Percentiles rank a stretch among this genome's conserved stretches.
phyloP scores from a whole-genome alignment of 805 yeast genomes.

The Yarrowia keelungensis region DNA sequence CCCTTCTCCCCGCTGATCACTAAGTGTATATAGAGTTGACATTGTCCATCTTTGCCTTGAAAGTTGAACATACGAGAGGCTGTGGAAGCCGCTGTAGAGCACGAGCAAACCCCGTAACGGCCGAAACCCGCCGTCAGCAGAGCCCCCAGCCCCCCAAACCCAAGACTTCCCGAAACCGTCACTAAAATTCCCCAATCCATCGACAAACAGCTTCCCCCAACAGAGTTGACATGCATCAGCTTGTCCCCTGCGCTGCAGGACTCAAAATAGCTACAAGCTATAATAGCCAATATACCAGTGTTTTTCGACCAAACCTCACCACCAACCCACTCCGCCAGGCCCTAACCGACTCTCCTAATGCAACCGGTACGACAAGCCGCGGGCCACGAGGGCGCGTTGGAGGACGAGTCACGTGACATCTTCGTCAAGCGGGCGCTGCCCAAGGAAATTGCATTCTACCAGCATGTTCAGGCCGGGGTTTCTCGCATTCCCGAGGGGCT shows the following conservation, averaged over 20 bases:
- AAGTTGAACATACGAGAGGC: constrained; percentile 8
- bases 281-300: constrained; percentile 2
- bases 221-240: constrained; percentile 16
- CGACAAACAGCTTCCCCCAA: not conserved
- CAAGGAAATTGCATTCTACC: constrained; percentile 81
- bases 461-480: constrained; percentile 46
- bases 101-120: not conserved
- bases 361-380: constrained; percentile 62
- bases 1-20: constrained; percentile 12
- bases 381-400: constrained; percentile 84
- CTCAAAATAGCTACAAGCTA: constrained; percentile 30
- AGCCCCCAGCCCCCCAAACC: not conserved
- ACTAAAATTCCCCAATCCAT: not conserved
- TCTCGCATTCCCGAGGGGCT: constrained; percentile 38
- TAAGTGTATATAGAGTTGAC: not conserved
- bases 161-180: not conserved
- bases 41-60: constrained; percentile 5
- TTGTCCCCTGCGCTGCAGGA: constrained; percentile 23
- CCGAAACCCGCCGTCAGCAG: not conserved
- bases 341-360: not conserved
- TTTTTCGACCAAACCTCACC: constrained; percentile 7
- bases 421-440: constrained; percentile 72
- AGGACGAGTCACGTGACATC: constrained; percentile 66
- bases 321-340: constrained; percentile 1
- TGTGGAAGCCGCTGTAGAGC: not conserved